phyloP scores from a whole-genome alignment of 108 stramenopile species.

The Chaetoceros muelleri region DNA sequence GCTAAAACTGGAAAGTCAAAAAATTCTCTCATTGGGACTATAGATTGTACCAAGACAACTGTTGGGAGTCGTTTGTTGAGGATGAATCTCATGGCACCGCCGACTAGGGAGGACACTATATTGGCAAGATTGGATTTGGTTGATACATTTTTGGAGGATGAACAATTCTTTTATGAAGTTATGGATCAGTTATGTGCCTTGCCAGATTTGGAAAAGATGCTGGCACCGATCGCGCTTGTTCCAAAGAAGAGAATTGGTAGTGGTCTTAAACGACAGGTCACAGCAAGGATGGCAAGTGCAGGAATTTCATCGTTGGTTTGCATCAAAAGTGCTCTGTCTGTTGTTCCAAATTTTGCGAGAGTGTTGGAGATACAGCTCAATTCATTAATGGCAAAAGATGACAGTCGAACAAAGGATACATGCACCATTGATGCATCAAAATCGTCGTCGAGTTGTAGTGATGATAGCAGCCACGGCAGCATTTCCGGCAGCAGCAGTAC shows the following conservation, averaged over 20 bases:
- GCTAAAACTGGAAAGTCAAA: conserved; percentile 55
- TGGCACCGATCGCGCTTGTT: conserved; percentile 58
- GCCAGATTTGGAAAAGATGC: conserved; percentile 77
- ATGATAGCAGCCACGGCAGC: too few relatives aligned
- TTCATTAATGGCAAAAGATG: conserved; percentile 23
- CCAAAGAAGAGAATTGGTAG: conserved; percentile 24
- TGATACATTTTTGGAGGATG: conserved; percentile 66
- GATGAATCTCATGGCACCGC: conserved; percentile 80
- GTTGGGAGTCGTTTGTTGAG: conserved; percentile 73
- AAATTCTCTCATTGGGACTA: conserved; percentile 59
- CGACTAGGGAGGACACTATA: conserved; percentile 63
- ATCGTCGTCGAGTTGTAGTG: conserved; percentile 14
- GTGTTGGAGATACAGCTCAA: conserved; percentile 56
- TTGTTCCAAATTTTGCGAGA: conserved; percentile 50
- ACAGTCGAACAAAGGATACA: background rate
- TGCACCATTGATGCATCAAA: conserved; percentile 18
- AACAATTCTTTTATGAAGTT: conserved; percentile 74
- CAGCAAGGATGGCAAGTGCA: conserved; percentile 52
- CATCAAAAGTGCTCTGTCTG: conserved; percentile 67
- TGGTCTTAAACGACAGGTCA: conserved; percentile 18
- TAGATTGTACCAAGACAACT: conserved; percentile 81
- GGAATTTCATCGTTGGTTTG: conserved; percentile 80
- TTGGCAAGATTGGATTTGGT: conserved; percentile 75
- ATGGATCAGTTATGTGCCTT: conserved; percentile 71
- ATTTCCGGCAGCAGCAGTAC: too few relatives aligned